Percentiles rank a stretch among this genome's conserved stretches.
Conservation (phyloP, 2,329 filamentous ascomycete genomes). For the Aspergillus piperis region DNA sequence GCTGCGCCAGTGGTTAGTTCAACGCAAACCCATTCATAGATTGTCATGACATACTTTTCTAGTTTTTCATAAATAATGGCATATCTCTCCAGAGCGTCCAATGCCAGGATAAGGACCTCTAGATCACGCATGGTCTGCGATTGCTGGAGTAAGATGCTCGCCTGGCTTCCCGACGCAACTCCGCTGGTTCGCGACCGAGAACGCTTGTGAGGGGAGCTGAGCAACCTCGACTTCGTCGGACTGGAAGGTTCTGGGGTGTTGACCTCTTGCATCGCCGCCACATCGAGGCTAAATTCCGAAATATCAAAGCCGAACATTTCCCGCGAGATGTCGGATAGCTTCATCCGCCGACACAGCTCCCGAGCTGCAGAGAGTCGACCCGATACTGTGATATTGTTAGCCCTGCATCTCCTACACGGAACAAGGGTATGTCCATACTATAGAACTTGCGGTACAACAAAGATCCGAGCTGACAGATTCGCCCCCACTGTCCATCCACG, state of each 20-base stretch:
- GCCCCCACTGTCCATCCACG: conserved; percentile 69
- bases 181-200: conserved; percentile 31
- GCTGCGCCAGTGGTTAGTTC: conserved; percentile 21
- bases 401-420: background rate
- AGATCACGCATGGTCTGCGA: conserved; percentile 68
- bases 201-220: conserved; percentile 31
- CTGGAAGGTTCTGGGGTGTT: conserved; percentile 32
- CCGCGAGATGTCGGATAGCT: conserved; percentile 50
- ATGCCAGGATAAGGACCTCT: conserved; percentile 64
- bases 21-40: background rate
- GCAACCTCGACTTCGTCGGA: conserved; percentile 33
- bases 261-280: conserved; percentile 26
- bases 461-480: conserved; percentile 68
- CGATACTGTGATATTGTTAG: conserved; percentile 18
- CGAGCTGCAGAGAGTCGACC: conserved; percentile 57
- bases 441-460: conserved; percentile 82
- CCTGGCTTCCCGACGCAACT: conserved; percentile 26
- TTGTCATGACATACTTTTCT: conserved; percentile 38
- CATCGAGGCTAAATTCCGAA: conserved; percentile 25
- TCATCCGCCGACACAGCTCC: conserved; percentile 54
- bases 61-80: conserved; percentile 55
- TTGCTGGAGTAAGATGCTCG: conserved; percentile 40
- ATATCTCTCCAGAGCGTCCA: conserved; percentile 70
- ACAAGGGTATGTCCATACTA: conserved; percentile 59
- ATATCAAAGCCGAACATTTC: conserved; percentile 44